These are phyloP conservation scores for Cyberlindnera japonica DNA, from an alignment of 805 yeast genomes.

Conservation along the genomic window DNA sequence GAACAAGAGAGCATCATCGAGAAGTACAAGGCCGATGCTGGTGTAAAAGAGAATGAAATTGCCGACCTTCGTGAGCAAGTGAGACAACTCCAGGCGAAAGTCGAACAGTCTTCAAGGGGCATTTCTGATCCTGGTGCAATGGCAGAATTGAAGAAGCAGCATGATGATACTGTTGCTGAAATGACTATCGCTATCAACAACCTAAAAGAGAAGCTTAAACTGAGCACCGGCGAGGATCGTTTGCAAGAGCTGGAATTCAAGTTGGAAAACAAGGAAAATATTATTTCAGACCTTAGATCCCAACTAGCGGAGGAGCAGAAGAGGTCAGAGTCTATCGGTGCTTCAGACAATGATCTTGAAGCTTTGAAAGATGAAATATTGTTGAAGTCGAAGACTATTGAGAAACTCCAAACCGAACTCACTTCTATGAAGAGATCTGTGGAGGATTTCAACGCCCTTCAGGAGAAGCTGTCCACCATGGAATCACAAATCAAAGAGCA, in stretches of 20 bases:
- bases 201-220: constrained; percentile 14
- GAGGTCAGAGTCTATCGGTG: background rate
- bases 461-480: constrained; percentile 1
- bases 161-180: constrained; percentile 4
- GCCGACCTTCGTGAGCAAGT: constrained; percentile 3
- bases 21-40: constrained; percentile 5
- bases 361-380: constrained; percentile 1
- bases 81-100: constrained; percentile 2
- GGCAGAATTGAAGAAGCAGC: constrained; percentile 5
- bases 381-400: background rate
- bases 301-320: background rate
- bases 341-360: background rate
- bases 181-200: constrained; percentile 9
- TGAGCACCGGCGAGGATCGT: too few relatives aligned
- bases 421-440: background rate
- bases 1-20: constrained; percentile 6
- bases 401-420: constrained; percentile 1
- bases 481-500: constrained; percentile 5
- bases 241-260: constrained; percentile 19
- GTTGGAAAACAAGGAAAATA: constrained; percentile 21
- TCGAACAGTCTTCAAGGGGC: constrained; percentile 1
- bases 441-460: background rate
- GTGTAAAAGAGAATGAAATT: constrained; percentile 11
- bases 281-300: constrained; percentile 9
- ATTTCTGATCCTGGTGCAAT: background rate